Percentiles rank a stretch among this genome's conserved stretches.
phyloP scores from a whole-genome alignment of 805 yeast genomes.

The Starmerella asiatica region DNA sequence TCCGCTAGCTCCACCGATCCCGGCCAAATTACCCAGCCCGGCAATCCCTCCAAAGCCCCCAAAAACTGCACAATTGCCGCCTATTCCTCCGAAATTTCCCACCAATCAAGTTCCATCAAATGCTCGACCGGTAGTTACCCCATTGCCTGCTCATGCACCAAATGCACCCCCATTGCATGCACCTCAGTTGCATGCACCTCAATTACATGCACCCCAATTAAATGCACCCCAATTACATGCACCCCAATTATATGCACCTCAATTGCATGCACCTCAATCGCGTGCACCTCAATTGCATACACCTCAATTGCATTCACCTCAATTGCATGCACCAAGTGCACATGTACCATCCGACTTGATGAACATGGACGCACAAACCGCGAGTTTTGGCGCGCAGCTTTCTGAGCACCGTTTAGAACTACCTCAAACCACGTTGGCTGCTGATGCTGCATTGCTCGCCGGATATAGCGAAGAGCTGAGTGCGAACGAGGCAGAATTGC shows the following conservation, averaged over 20 bases:
- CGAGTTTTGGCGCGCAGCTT: no score
- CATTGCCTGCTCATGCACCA: neutral
- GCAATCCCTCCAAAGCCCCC: neutral
- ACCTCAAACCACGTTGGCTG: neutral
- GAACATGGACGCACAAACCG: neutral
- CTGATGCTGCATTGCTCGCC: neutral
- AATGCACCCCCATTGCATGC: neutral
- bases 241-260: neutral
- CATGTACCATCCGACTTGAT: neutral
- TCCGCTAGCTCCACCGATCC: neutral
- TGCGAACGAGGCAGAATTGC: neutral
- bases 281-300: neutral
- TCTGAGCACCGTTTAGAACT: neutral
- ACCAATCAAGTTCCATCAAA: neutral
- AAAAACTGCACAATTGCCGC: slow-evolving; percentile 1
- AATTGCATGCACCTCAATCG: neutral
- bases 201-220: neutral
- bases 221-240: neutral
- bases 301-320: neutral
- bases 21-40: slow-evolving; percentile 1
- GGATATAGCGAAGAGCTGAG: neutral
- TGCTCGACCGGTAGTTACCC: neutral
- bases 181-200: neutral
- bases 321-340: neutral
- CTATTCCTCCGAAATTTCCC: neutral